Evolutionary conservation across 495 filamentous ascomycete genomes (phyloP).

Genomic region (Penicillium pulvis): DNA sequence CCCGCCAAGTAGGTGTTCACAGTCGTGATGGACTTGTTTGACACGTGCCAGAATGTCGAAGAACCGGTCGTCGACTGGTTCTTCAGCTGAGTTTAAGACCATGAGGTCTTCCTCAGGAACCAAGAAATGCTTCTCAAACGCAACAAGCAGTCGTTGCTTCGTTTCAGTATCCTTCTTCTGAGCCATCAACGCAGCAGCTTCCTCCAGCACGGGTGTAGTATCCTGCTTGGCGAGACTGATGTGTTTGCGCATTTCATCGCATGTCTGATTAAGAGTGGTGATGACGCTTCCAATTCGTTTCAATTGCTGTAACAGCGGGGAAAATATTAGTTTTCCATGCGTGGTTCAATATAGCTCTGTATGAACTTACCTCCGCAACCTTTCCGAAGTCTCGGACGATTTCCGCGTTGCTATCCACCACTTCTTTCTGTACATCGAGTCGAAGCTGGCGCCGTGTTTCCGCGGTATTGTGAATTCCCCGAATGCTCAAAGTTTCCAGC

Average conservation of each 20-base stretch:
- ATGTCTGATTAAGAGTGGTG: conserved; percentile 74
- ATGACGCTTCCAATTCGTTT: conserved; percentile 81
- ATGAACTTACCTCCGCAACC: conserved; percentile 76
- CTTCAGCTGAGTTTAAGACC: conserved; percentile 70
- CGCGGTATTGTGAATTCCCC: conserved; percentile 70
- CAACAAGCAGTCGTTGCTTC: conserved; percentile 82
- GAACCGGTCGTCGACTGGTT: conserved; percentile 83
- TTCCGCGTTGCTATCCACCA: conserved; percentile 89
- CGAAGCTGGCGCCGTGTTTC: conserved; percentile 80
- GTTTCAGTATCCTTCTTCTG: conserved; percentile 77
- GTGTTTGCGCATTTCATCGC: conserved; percentile 77
- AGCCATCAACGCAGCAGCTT: conserved; percentile 71
- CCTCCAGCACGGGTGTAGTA: conserved; percentile 74
- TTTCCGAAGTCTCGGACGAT: conserved; percentile 88
- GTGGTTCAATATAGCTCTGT: neutral
- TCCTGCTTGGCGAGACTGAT: conserved; percentile 73
- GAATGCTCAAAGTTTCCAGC: conserved; percentile 72
- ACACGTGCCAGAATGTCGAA: conserved; percentile 78
- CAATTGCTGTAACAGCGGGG: conserved; percentile 64
- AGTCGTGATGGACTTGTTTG: conserved; percentile 86
- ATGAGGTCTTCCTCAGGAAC: conserved; percentile 77
- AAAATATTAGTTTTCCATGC: conserved; percentile 14
- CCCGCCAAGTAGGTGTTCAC: conserved; percentile 82
- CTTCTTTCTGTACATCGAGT: conserved; percentile 86
- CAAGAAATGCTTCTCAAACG: conserved; percentile 83